These are phyloP conservation scores for Penicillium sp. DNA, from an alignment of 2,329 filamentous ascomycete genomes.

Conservation along the genomic window DNA sequence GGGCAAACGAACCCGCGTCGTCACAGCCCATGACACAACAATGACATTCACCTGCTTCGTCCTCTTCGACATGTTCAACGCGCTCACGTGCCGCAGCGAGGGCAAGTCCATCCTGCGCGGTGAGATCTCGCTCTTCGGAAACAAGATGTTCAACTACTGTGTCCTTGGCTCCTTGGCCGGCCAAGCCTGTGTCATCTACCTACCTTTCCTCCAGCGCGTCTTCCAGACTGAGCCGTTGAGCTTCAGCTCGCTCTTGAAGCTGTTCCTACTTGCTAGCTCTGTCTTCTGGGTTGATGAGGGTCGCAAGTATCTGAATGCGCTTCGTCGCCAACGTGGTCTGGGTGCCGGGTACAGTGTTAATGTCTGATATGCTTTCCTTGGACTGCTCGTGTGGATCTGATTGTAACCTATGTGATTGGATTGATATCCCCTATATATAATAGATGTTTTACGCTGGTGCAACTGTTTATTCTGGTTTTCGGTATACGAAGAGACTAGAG, in stretches of 20 bases:
- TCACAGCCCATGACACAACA: slow-evolving; percentile 92
- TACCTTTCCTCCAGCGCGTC: slow-evolving; percentile 87
- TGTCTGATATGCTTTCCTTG: slow-evolving; percentile 29
- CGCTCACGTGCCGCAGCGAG: slow-evolving; percentile 86
- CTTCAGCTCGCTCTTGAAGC: slow-evolving; percentile 67
- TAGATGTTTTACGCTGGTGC: slow-evolving; percentile 8
- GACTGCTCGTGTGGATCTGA: neutral
- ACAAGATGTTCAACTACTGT: slow-evolving; percentile 95
- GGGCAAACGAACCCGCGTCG: slow-evolving; percentile 53
- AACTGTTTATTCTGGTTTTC: neutral
- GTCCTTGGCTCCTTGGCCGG: slow-evolving; percentile 81
- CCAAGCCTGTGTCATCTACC: slow-evolving; percentile 88
- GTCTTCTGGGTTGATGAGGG: slow-evolving; percentile 95
- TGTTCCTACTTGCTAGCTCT: slow-evolving; percentile 75
- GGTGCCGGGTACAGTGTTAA: slow-evolving; percentile 43
- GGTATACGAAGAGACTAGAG: neutral
- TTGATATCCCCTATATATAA: slow-evolving; percentile 20
- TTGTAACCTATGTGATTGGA: slow-evolving; percentile 15
- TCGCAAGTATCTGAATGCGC: slow-evolving; percentile 64
- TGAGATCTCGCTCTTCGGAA: slow-evolving; percentile 78
- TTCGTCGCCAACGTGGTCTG: slow-evolving; percentile 32
- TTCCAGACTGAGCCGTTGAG: slow-evolving; percentile 91
- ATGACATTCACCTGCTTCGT: slow-evolving; percentile 99
- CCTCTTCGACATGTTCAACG: slow-evolving; percentile 99
- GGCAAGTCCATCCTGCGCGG: slow-evolving; percentile 84